Evolutionary conservation across 2,329 filamentous ascomycete genomes (phyloP).

Genomic region (Colletotrichum sansevieriae): DNA sequence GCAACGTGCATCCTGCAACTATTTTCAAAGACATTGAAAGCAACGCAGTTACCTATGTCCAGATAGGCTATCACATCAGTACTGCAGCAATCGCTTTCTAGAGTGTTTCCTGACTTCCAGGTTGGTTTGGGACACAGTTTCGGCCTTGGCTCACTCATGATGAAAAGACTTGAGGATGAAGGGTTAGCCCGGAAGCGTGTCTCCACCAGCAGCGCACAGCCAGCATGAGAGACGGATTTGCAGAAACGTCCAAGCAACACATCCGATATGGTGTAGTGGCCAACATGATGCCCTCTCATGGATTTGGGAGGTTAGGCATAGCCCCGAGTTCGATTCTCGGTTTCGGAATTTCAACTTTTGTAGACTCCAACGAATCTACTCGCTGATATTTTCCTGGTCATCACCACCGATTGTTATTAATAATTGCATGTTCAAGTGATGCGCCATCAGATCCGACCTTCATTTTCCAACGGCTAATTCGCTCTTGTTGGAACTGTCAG

Average conservation of each 20-base stretch:
- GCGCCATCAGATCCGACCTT: not conserved
- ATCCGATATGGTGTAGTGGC: constrained; percentile 42
- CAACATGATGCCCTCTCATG: constrained; percentile 41
- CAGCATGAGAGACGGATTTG: not conserved
- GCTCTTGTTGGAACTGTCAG: not conserved
- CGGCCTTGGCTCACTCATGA: not conserved
- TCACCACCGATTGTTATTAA: too few species aligned
- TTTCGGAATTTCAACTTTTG: constrained; percentile 20
- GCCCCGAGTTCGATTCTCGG: constrained; percentile 40
- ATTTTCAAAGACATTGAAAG: too few species aligned
- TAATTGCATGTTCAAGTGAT: too few species aligned
- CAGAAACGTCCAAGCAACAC: rapidly evolving
- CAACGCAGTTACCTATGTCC: too few species aligned
- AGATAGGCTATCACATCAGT: too few species aligned
- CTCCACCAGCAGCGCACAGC: not conserved
- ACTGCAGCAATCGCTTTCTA: too few species aligned
- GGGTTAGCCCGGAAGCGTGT: not conserved
- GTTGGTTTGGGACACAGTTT: not conserved
- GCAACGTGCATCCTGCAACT: too few species aligned
- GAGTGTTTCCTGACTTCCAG: too few species aligned
- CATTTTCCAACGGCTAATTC: not conserved
- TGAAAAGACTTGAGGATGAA: too few species aligned
- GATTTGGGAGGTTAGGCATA: constrained; percentile 30
- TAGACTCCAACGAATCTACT: too few species aligned
- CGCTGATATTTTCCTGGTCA: not conserved